Conservation (phyloP, 495 filamentous ascomycete species). For the Penicillium lagena region DNA sequence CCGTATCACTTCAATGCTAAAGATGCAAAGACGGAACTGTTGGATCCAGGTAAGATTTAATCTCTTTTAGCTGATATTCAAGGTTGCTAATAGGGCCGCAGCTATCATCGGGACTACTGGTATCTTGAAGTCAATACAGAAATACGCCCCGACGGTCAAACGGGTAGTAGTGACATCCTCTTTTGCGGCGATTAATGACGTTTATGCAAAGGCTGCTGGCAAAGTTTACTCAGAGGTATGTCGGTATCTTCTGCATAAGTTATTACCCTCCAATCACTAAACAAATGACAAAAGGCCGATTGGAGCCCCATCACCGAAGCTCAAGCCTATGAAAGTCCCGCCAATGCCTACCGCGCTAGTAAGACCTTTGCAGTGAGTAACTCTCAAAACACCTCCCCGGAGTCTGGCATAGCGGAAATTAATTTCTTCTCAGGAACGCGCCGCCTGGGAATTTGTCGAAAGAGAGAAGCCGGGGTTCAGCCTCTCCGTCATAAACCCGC, state of each 20-base stretch:
- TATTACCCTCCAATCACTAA: neutral
- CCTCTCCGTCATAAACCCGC: constrained; percentile 52
- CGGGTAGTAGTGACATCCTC: constrained; percentile 63
- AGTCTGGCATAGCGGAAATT: neutral
- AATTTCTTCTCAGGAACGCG: constrained; percentile 31
- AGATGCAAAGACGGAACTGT: constrained; percentile 15
- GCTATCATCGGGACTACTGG: constrained; percentile 39
- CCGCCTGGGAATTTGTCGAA: constrained; percentile 63
- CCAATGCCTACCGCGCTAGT: constrained; percentile 39
- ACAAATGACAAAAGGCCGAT: constrained; percentile 29
- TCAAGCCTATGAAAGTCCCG: constrained; percentile 37
- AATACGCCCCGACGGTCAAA: constrained; percentile 37
- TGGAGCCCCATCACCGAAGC: constrained; percentile 74
- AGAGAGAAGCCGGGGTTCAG: constrained; percentile 56
- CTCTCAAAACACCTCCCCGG: neutral
- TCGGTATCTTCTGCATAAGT: neutral
- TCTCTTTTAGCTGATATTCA: no score
- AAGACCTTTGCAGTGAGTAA: constrained; percentile 33
- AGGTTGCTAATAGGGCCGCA: constrained; percentile 6
- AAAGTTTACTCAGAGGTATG: constrained; percentile 52
- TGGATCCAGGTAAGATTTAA: constrained; percentile 20
- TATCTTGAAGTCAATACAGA: constrained; percentile 37
- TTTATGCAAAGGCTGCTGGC: constrained; percentile 28
- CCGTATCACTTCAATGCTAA: constrained; percentile 56
- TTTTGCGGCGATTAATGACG: constrained; percentile 62